These are phyloP conservation scores for Diaporthe longicolla DNA, from an alignment of 2,329 filamentous ascomycete genomes.

Conservation along the genomic window DNA sequence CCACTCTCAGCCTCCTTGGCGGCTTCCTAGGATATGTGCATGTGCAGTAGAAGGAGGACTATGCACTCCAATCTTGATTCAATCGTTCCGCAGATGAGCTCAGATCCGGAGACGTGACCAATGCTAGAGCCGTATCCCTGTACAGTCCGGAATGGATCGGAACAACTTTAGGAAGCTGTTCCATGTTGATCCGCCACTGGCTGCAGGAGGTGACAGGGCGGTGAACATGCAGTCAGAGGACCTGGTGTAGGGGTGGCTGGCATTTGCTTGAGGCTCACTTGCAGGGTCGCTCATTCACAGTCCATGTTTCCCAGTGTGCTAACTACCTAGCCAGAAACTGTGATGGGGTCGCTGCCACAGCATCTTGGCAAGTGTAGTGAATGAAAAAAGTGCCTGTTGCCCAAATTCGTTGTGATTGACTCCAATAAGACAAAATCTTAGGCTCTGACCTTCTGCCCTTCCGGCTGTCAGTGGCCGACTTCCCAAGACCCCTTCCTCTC, in stretches of 20 bases:
- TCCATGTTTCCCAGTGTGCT: neutral
- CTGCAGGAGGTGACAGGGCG: neutral
- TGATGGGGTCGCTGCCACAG: neutral
- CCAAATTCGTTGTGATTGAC: neutral
- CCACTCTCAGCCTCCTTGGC: neutral
- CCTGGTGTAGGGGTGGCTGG: neutral
- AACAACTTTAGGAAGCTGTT: neutral
- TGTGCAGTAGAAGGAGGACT: neutral
- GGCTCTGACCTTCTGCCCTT: neutral
- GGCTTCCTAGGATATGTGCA: neutral
- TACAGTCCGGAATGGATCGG: neutral
- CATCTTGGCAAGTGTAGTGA: neutral
- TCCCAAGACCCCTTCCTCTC: neutral
- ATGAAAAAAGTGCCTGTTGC: neutral
- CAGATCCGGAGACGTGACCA: neutral
- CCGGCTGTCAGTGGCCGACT: neutral
- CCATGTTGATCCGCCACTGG: neutral
- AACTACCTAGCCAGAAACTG: neutral
- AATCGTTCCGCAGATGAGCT: neutral
- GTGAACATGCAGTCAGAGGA: constrained; percentile 19
- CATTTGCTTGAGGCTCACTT: neutral
- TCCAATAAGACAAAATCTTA: neutral
- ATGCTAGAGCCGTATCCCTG: too few species aligned
- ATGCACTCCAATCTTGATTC: too few species aligned
- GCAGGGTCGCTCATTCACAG: neutral